Percentiles rank a stretch among this genome's conserved stretches.
Conservation (phyloP, 2,329 filamentous ascomycete genomes). For the Cyphellophora attinorum region DNA sequence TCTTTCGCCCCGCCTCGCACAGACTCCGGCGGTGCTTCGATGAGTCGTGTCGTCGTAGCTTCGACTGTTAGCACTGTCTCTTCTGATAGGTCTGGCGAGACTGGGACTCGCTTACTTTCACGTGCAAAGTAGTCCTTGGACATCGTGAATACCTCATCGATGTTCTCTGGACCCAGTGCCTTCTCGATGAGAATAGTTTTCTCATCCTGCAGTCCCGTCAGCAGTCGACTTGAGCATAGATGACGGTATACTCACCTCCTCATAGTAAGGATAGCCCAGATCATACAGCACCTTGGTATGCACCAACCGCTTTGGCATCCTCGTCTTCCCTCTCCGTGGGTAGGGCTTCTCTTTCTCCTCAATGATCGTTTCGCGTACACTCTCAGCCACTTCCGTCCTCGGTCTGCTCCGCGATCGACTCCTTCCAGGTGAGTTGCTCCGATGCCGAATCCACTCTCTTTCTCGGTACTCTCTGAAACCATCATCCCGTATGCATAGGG, state of each 20-base stretch:
- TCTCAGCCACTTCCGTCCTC: constrained; percentile 18
- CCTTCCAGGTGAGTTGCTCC: constrained; percentile 20
- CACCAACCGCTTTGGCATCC: constrained; percentile 72
- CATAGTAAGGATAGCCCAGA: constrained; percentile 73
- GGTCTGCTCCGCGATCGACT: constrained; percentile 6
- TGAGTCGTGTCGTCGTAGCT: constrained; percentile 15
- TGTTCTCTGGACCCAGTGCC: constrained; percentile 80
- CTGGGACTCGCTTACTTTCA: constrained; percentile 6
- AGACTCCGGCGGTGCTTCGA: constrained; percentile 21
- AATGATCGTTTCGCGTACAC: constrained; percentile 23
- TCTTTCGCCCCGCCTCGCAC: no score
- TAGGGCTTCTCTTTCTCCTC: constrained; percentile 47
- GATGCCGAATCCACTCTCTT: constrained; percentile 44
- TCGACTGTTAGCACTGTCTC: constrained; percentile 6
- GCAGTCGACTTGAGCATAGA: constrained; percentile 23
- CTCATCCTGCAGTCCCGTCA: constrained; percentile 51
- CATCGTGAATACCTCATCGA: constrained; percentile 76
- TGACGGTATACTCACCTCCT: constrained; percentile 56
- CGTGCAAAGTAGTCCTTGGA: constrained; percentile 60
- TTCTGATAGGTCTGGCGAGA: not conserved
- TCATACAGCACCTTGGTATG: constrained; percentile 73
- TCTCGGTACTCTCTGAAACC: constrained; percentile 60
- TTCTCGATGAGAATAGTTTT: constrained; percentile 66
- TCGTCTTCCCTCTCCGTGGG: constrained; percentile 79
- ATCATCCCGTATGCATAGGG: constrained; percentile 62